Conservation (phyloP, 371 early-diverging fungal species). For the Mortierella sp. region DNA sequence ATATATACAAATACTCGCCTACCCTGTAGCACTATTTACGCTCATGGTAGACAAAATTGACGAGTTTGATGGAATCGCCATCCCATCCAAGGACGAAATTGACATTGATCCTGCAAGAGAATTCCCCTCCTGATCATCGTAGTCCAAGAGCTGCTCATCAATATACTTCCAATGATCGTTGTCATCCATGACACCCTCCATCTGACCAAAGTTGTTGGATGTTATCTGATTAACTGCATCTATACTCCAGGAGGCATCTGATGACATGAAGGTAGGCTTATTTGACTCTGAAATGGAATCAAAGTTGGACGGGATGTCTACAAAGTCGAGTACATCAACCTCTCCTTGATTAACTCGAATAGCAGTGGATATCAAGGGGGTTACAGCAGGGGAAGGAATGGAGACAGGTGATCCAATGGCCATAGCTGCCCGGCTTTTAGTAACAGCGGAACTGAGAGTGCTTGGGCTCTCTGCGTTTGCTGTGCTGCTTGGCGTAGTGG, state of each 20-base stretch:
- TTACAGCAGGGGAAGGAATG: too few species aligned
- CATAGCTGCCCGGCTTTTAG: too few species aligned
- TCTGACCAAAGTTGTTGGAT: background rate
- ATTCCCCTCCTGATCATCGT: background rate
- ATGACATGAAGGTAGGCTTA: too few species aligned
- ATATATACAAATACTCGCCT: background rate
- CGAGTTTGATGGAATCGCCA: background rate
- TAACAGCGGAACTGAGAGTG: background rate
- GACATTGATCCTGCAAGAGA: background rate
- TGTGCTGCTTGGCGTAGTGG: background rate
- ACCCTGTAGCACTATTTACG: background rate
- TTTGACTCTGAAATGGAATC: too few species aligned
- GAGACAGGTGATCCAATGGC: too few species aligned
- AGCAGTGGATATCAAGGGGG: too few species aligned
- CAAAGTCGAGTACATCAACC: too few species aligned
- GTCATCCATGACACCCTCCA: background rate
- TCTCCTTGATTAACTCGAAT: too few species aligned
- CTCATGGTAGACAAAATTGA: background rate
- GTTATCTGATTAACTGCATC: background rate
- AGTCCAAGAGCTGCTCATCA: background rate
- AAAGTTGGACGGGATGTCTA: too few species aligned
- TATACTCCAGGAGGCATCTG: conserved; percentile 6
- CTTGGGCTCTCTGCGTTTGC: conserved; percentile 4
- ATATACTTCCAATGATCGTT: background rate
- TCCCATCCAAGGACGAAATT: background rate